These are phyloP conservation scores for Fusarium proliferatum DNA, from an alignment of 2,329 filamentous ascomycete genomes.

Conservation along the genomic window DNA sequence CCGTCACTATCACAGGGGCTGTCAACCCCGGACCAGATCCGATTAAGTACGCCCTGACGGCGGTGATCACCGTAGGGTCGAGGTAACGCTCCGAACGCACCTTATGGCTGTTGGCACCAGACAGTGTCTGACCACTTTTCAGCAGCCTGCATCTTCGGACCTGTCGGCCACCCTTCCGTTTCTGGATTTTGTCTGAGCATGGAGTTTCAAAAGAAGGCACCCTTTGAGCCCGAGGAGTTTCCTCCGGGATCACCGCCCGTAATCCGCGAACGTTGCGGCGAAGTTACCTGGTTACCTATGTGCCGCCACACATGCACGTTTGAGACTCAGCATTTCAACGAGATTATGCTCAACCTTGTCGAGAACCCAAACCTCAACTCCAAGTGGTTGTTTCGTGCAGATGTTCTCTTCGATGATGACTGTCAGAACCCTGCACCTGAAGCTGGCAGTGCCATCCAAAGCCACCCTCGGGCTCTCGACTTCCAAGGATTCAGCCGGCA, in stretches of 20 bases:
- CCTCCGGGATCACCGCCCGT: constrained; percentile 41
- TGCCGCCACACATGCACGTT: constrained; percentile 71
- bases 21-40: background rate
- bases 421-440: constrained; percentile 30
- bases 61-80: background rate
- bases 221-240: constrained; percentile 47
- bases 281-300: constrained; percentile 63
- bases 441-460: background rate
- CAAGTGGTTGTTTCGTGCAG: constrained; percentile 80
- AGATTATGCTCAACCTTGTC: constrained; percentile 79
- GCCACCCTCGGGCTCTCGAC: background rate
- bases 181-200: constrained; percentile 19
- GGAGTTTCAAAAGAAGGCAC: constrained; percentile 36
- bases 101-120: background rate
- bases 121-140: constrained; percentile 14
- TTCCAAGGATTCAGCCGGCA: constrained; percentile 54
- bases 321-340: constrained; percentile 68
- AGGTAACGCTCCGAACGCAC: constrained; percentile 1
- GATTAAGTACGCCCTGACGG: background rate
- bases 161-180: constrained; percentile 1
- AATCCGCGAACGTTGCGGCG: constrained; percentile 42
- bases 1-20: background rate
- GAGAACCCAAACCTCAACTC: constrained; percentile 85
- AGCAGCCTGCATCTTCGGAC: constrained; percentile 6
- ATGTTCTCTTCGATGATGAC: constrained; percentile 66